Percentiles rank a stretch among this genome's conserved stretches.
Conservation (phyloP, 192 early-diverging fungal species). For the Backusella macrospora region DNA sequence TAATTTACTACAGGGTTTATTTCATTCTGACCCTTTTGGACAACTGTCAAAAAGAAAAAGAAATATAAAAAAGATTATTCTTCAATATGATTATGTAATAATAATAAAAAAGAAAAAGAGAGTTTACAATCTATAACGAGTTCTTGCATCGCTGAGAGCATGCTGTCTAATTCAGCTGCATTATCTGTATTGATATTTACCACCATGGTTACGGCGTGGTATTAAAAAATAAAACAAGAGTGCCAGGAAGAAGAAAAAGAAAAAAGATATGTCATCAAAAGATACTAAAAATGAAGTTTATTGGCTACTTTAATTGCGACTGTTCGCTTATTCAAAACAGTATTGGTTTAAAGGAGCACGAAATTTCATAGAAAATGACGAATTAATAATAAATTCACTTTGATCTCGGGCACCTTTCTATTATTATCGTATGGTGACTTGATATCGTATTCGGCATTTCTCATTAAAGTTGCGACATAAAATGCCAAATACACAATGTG, state of each 20-base stretch:
- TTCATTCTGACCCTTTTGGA: slow-evolving; percentile 45
- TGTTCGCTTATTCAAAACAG: slow-evolving; percentile 3
- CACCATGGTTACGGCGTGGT: slow-evolving; percentile 7
- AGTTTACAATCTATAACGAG: slow-evolving; percentile 17
- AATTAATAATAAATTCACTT: background rate
- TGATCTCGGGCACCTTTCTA: background rate
- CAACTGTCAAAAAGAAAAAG: slow-evolving; percentile 36
- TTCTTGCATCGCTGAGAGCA: slow-evolving; percentile 26
- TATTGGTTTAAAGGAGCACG: too few relatives aligned
- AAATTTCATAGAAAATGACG: background rate
- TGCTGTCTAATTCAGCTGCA: slow-evolving; percentile 26
- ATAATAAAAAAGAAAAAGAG: background rate
- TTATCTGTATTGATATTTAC: background rate
- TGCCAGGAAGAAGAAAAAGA: background rate
- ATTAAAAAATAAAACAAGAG: background rate
- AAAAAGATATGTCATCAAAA: background rate
- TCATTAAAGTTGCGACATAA: background rate
- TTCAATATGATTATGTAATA: background rate
- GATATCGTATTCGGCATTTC: background rate
- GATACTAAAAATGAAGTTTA: background rate
- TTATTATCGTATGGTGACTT: background rate
- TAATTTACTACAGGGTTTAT: slow-evolving; percentile 44
- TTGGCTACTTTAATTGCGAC: background rate
- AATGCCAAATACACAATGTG: background rate
- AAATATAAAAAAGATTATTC: background rate